Base-by-base conservation (phyloP, 2,329 filamentous ascomycete species). In the Drechslera avenae region DNA sequence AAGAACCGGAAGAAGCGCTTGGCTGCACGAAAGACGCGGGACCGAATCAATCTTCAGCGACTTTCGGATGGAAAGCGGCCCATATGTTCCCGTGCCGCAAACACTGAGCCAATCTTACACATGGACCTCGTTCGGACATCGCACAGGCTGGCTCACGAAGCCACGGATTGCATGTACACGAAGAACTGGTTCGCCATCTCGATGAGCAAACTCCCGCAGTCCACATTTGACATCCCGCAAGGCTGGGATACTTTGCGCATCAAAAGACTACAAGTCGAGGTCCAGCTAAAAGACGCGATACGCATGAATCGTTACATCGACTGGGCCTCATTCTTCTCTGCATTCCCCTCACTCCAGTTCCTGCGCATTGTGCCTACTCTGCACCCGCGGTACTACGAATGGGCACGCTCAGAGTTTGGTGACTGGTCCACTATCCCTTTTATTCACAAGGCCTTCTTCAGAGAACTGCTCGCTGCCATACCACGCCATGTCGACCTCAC, bases 231-330 rank as follows among this genome's bases (percentile, higher is more conserved):
- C 14, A 51, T 54, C 1, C 67, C 67, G 2, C 42, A 50, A 12
- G 65, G 67, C 17, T 70, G 66, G 67, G 50, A 67, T 16, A 54
- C 58, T 12, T 48, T 40, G 14, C 57, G 58, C 6, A 57, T 69
- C 41, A 68, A 60, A 18, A 52, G 52, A 26, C 40, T 70, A 23
- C 62, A 68, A 26, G 45, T 69, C 4, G 66, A 69, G 26, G 17
- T 70, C 0, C 64, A 69, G 30, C 43, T 70, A 6, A 70, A 70
- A 33, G 66, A 70, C n/a, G 55, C 66, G 6, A 57, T 64, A 40
- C 52, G 66, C 13, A 70, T 69, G 67, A 68, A 68, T 45, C 62
- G 54, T 19, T 68, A 68, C 32, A 56, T 68, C n/a, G 61, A 70
- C 50, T 70, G 67, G 67, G 34, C 46, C 0, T 53, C 60, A 3